These are phyloP conservation scores for Fomitopsis pinicola DNA, from an alignment of 1,284 basidiomycete genomes.

Conservation along the genomic window DNA sequence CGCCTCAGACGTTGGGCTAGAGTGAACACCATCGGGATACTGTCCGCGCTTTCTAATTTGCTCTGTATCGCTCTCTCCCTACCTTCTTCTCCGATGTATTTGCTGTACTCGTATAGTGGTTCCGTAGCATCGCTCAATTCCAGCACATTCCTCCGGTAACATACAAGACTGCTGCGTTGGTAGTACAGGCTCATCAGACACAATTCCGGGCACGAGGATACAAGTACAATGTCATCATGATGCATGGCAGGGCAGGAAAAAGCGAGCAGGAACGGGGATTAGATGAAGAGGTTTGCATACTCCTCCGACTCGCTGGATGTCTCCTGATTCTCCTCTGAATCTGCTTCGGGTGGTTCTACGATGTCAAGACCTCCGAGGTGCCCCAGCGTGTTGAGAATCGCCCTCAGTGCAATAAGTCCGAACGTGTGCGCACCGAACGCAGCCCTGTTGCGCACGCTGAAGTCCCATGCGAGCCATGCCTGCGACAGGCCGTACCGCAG, in stretches of 20 bases:
- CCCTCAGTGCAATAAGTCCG: constrained; percentile 55
- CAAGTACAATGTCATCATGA: too few species aligned
- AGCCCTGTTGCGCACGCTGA: constrained; percentile 38
- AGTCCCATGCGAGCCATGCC: constrained; percentile 64
- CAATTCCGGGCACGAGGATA: too few species aligned
- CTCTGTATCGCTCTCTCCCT: too few species aligned
- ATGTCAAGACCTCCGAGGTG: constrained; percentile 25
- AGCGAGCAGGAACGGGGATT: not conserved
- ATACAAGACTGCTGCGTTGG: too few species aligned
- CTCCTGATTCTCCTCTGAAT: not conserved
- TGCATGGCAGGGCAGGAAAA: too few species aligned
- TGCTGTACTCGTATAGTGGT: too few species aligned
- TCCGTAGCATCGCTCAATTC: too few species aligned
- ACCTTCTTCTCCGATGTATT: too few species aligned
- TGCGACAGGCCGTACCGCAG: constrained; percentile 40
- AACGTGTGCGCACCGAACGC: constrained; percentile 65
- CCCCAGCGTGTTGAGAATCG: constrained; percentile 57
- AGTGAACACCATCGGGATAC: not conserved
- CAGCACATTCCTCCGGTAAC: too few species aligned
- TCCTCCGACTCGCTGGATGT: not conserved
- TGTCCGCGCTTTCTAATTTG: too few species aligned
- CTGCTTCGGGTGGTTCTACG: not conserved
- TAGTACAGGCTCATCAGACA: too few species aligned
- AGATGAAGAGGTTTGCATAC: not conserved
- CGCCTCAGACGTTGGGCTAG: not conserved